Percentiles rank a stretch among this genome's conserved stretches.
Evolutionary conservation across 129 eudicot genomes (phyloP).

Genomic region (Helianthus annuus): DNA sequence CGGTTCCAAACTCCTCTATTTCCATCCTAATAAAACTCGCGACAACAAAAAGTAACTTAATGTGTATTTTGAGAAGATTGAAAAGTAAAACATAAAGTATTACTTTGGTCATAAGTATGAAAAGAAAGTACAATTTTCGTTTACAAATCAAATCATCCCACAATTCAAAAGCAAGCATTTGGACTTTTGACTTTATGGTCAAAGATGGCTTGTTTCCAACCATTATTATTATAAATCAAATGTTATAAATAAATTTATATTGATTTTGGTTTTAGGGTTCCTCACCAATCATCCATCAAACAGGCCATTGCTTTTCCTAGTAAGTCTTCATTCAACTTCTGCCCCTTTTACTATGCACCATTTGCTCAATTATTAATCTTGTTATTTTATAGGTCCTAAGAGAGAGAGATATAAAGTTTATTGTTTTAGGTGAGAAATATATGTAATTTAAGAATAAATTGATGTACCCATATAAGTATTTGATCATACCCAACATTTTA

Average conservation of each 20-base stretch:
- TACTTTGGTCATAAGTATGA: no score
- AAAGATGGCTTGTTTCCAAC: not conserved
- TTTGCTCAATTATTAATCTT: not conserved
- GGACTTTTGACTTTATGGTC: not conserved
- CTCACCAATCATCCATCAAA: not conserved
- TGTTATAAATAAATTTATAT: no score
- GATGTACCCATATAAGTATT: not conserved
- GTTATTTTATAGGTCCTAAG: not conserved
- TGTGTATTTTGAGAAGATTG: no score
- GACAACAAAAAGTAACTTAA: no score
- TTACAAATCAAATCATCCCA: no score
- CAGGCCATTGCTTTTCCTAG: not conserved
- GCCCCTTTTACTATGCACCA: not conserved
- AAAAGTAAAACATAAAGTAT: no score
- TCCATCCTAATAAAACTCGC: no score
- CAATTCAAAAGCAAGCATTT: not conserved
- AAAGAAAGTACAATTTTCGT: no score
- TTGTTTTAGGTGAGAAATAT: not conserved
- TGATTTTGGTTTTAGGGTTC: not conserved
- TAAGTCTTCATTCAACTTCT: slow-evolving; percentile 1
- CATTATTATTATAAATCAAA: no score
- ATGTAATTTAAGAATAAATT: not conserved
- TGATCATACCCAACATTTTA: not conserved
- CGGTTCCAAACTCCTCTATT: no score
- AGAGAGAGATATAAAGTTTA: not conserved